These are phyloP conservation scores for Colletotrichum sp. DNA, from an alignment of 2,329 filamentous ascomycete species.

Conservation along the genomic window DNA sequence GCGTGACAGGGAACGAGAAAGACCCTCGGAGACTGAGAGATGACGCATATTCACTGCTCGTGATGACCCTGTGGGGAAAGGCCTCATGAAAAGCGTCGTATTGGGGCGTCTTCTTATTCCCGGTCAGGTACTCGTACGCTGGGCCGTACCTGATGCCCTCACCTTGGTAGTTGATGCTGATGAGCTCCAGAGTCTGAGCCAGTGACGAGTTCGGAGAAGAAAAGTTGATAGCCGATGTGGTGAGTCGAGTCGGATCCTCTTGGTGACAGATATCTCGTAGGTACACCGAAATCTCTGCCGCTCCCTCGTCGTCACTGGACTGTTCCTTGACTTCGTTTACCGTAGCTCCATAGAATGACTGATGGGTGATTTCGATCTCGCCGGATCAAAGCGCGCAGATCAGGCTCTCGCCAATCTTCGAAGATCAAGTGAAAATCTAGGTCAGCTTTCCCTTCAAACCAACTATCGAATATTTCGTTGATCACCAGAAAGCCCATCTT, in stretches of 20 bases:
- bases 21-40: constrained; percentile 54
- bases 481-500: neutral
- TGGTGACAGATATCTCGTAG: neutral
- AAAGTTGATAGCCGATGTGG: neutral
- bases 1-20: constrained; percentile 56
- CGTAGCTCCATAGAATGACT: neutral
- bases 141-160: neutral
- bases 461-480: neutral
- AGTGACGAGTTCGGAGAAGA: neutral
- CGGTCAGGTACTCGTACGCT: neutral
- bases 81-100: neutral
- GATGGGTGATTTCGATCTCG: neutral
- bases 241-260: neutral
- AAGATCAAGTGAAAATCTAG: neutral
- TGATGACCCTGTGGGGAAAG: neutral
- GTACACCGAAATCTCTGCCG: neutral
- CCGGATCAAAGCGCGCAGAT: neutral
- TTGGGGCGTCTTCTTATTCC: neutral
- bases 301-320: neutral
- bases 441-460: neutral
- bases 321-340: neutral
- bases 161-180: neutral
- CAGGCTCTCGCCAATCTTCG: neutral
- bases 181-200: neutral
- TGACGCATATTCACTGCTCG: constrained; percentile 42